Percentiles rank a stretch among this genome's conserved stretches.
phyloP scores from a whole-genome alignment of 2,329 filamentous ascomycete species.

The Stenocarpella maydis region DNA sequence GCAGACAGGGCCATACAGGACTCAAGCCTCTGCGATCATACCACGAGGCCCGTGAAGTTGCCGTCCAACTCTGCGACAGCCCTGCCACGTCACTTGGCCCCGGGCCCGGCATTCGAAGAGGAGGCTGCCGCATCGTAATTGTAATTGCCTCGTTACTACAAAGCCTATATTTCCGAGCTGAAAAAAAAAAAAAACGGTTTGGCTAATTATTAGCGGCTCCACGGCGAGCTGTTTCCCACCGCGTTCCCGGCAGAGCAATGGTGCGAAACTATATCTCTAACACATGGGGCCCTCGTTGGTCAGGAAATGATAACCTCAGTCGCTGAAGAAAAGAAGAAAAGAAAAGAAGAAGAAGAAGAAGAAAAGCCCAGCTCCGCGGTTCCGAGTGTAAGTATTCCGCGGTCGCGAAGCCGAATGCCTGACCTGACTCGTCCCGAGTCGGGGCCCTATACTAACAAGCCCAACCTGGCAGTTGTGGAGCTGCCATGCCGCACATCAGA shows the following conservation, averaged over 20 bases:
- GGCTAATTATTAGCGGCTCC: not conserved
- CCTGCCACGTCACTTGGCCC: too few species aligned
- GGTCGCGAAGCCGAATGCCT: not conserved
- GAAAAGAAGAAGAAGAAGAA: too few species aligned
- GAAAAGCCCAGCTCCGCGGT: not conserved
- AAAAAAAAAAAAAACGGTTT: not conserved
- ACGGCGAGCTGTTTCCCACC: constrained; percentile 3
- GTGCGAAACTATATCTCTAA: constrained; percentile 24
- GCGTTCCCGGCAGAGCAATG: constrained; percentile 5
- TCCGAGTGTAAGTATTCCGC: not conserved
- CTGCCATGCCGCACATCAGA: not conserved
- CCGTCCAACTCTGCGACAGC: not conserved
- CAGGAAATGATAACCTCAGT: not conserved
- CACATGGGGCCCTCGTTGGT: constrained; percentile 7
- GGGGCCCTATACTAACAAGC: not conserved
- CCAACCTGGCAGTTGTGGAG: not conserved
- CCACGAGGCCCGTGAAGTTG: not conserved
- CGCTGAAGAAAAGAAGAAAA: too few species aligned
- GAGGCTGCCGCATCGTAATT: not conserved
- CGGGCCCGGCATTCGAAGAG: too few species aligned
- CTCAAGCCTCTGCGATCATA: constrained; percentile 6
- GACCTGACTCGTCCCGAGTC: constrained; percentile 24
- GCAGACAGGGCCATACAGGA: not conserved
- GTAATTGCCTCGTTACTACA: not conserved
- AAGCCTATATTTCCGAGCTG: not conserved